Conservation (phyloP, 495 filamentous ascomycete species). For the Aspergillus nanangensis region DNA sequence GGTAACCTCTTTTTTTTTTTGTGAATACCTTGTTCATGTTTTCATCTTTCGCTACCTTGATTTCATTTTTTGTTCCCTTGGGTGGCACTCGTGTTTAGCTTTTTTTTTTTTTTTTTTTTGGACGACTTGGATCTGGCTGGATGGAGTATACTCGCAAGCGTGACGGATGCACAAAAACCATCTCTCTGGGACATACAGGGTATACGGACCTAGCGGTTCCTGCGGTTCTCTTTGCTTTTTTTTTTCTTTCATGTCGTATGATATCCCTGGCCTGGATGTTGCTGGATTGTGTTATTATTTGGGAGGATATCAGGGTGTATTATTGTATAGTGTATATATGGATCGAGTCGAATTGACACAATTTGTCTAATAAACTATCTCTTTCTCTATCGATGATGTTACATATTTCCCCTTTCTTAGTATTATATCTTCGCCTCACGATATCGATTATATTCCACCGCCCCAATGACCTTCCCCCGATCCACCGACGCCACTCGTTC, state of each 20-base stretch:
- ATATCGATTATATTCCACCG: neutral
- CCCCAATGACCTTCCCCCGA: neutral
- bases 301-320: constrained; percentile 6
- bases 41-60: no score
- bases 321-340: constrained; percentile 12
- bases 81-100: no score
- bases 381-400: neutral
- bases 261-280: constrained; percentile 2
- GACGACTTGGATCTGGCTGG: constrained; percentile 16
- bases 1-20: no score
- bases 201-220: no score
- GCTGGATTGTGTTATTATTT: no score
- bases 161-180: no score
- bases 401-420: neutral
- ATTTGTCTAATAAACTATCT: no score
- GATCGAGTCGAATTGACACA: neutral
- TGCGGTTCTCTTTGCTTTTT: no score
- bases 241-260: constrained; percentile 6
- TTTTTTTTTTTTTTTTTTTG: constrained; percentile 16
- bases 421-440: neutral
- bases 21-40: no score
- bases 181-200: no score
- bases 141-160: no score
- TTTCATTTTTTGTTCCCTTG: no score
- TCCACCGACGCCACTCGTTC: neutral